Conservation (phyloP, 148 eudicot species). For the Vaccinium vitisidaea region DNA sequence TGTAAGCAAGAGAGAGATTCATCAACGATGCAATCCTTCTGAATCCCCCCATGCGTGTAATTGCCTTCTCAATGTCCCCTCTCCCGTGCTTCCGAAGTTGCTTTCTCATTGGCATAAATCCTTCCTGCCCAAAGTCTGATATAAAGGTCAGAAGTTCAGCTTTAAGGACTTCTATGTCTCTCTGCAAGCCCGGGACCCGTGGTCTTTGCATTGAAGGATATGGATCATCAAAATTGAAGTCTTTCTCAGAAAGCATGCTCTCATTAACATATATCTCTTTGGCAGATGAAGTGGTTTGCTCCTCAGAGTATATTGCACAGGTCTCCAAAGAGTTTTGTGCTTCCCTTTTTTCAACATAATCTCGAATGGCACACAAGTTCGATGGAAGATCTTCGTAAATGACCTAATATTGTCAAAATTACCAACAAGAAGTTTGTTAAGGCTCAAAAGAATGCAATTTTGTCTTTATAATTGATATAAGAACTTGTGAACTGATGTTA, state of each 20-base stretch:
- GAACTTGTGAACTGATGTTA: neutral
- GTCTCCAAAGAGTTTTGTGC: slow-evolving; percentile 31
- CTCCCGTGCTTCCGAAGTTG: slow-evolving; percentile 83
- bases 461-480: neutral
- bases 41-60: slow-evolving; percentile 92
- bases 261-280: slow-evolving; percentile 14
- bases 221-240: slow-evolving; percentile 25
- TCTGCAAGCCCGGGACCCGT: slow-evolving; percentile 83
- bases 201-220: slow-evolving; percentile 56
- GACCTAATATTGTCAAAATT: slow-evolving; percentile 43
- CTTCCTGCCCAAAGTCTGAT: slow-evolving; percentile 83
- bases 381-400: slow-evolving; percentile 98
- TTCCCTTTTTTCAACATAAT: slow-evolving; percentile 64
- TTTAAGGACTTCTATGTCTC: slow-evolving; percentile 81
- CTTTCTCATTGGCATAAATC: slow-evolving; percentile 99
- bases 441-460: neutral
- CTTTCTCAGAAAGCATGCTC: slow-evolving; percentile 12
- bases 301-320: slow-evolving; percentile 20
- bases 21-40: slow-evolving; percentile 72
- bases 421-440: neutral
- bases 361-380: slow-evolving; percentile 88
- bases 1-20: slow-evolving; percentile 94
- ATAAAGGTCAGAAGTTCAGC: slow-evolving; percentile 68
- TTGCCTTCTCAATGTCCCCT: slow-evolving; percentile 95
- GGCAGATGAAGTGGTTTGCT: slow-evolving; percentile 24